Conservation (phyloP, 2,329 filamentous ascomycete species). For the Venturia nashicola region DNA sequence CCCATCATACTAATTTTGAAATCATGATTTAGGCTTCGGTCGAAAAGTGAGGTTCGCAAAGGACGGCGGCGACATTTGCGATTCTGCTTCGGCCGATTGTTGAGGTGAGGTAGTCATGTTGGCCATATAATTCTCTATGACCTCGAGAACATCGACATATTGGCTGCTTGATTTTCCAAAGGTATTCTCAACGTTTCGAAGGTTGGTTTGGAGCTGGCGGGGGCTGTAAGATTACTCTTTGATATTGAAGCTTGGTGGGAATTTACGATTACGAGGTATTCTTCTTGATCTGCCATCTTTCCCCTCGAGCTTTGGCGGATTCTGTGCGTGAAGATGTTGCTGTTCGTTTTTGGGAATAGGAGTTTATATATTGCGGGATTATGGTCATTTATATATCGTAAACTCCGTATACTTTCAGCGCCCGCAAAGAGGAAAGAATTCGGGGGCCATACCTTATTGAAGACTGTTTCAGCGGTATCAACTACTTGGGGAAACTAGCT, state of each 20-base stretch:
- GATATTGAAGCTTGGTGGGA: not conserved
- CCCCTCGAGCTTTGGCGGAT: not conserved
- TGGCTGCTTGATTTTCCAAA: not conserved
- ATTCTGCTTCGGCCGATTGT: not conserved
- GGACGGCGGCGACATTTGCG: not conserved
- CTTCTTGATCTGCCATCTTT: not conserved
- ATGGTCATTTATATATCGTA: too few relatives aligned
- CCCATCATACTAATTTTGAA: not conserved
- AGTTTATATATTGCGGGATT: too few relatives aligned
- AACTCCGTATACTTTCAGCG: too few relatives aligned
- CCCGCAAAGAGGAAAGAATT: too few relatives aligned
- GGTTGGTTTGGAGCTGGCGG: not conserved
- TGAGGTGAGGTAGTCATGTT: not conserved
- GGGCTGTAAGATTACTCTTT: not conserved
- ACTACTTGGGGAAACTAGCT: too few relatives aligned
- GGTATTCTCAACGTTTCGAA: not conserved
- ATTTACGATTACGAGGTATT: not conserved
- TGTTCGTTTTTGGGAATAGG: too few relatives aligned
- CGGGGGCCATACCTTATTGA: too few relatives aligned
- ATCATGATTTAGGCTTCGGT: not conserved
- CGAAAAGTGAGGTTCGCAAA: not conserved
- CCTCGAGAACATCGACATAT: constrained; percentile 1
- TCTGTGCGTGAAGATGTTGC: not conserved
- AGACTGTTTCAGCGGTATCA: not conserved
- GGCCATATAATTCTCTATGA: constrained; percentile 1